These are phyloP conservation scores for Stygiomarasmius scandens DNA, from an alignment of 1,284 basidiomycete genomes.

Conservation along the genomic window DNA sequence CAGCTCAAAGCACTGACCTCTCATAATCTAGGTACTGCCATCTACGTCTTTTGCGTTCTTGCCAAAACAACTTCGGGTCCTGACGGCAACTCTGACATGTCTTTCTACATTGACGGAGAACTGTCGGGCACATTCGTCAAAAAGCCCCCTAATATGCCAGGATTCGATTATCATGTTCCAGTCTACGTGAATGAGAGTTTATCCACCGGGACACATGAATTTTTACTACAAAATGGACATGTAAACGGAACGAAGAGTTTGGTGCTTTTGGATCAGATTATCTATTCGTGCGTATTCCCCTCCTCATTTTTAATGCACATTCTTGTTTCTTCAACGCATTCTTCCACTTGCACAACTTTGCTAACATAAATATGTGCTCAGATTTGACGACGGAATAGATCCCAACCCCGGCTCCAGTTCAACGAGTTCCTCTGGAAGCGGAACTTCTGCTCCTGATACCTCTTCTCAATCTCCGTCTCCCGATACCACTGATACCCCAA, in stretches of 20 bases:
- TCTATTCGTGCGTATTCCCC: slow-evolving; percentile 12
- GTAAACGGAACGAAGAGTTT: slow-evolving; percentile 9
- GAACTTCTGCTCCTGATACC: too few species aligned
- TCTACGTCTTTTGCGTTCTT: slow-evolving; percentile 32
- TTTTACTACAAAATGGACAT: slow-evolving; percentile 8
- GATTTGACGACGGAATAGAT: too few species aligned
- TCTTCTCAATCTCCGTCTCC: too few species aligned
- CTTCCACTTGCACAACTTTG: too few species aligned
- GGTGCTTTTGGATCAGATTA: slow-evolving; percentile 5
- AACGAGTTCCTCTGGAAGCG: too few species aligned
- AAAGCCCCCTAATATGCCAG: slow-evolving; percentile 2
- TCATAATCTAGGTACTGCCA: slow-evolving; percentile 25
- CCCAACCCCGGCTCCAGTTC: too few species aligned
- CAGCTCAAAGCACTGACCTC: too few species aligned
- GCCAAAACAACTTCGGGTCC: slow-evolving; percentile 15
- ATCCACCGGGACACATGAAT: background rate
- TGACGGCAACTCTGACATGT: slow-evolving; percentile 25
- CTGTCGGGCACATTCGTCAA: slow-evolving; percentile 23
- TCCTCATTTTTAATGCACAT: too few species aligned
- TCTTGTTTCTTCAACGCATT: too few species aligned
- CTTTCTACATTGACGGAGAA: slow-evolving; percentile 31
- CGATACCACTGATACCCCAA: too few species aligned
- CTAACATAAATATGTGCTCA: too few species aligned
- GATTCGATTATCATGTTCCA: slow-evolving; percentile 5
- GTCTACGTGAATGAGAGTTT: slow-evolving; percentile 6